phyloP scores from a whole-genome alignment of 1,139 yeast species.

The Geotrichum histeridarum region DNA sequence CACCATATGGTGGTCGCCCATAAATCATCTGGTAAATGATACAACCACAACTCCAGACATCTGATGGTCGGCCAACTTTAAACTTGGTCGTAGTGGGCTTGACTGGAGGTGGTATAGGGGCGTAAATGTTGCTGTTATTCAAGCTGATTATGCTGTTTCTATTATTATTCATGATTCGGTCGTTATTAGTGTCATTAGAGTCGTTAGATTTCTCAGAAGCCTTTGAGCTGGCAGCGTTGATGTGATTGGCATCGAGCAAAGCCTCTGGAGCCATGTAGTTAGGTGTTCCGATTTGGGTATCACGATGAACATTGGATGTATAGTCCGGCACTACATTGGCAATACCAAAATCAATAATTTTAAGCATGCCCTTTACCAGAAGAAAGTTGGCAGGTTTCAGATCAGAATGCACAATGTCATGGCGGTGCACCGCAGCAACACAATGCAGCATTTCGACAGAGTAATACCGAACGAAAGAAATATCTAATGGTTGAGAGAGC shows the following conservation, averaged over 20 bases:
- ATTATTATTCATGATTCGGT: conserved; percentile 7
- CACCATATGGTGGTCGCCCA: conserved; percentile 87
- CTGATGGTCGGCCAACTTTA: conserved; percentile 91
- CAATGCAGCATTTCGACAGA: conserved; percentile 77
- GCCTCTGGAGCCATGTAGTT: conserved; percentile 99
- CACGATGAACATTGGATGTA: conserved; percentile 84
- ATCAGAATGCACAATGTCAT: conserved; percentile 90
- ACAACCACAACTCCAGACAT: conserved; percentile 98
- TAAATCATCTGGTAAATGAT: conserved; percentile 93
- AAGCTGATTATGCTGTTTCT: conserved; percentile 17
- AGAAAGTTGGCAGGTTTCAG: conserved; percentile 93
- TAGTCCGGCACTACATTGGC: conserved; percentile 93
- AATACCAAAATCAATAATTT: conserved; percentile 92
- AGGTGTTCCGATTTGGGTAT: conserved; percentile 91
- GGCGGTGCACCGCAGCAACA: conserved; percentile 79
- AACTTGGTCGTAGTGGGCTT: conserved; percentile 40
- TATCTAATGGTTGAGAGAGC: conserved; percentile 51
- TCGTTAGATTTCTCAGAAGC: not conserved
- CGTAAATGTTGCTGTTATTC: conserved; percentile 16
- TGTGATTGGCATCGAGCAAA: conserved; percentile 53
- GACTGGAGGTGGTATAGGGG: conserved; percentile 19
- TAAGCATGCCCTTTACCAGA: conserved; percentile 76
- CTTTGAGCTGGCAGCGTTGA: conserved; percentile 24
- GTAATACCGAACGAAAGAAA: conserved; percentile 76
- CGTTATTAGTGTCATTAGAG: conserved; percentile 2